Evolutionary conservation across 306 rosid genomes (phyloP), one percentile per base, ranked within the genome.

Genomic region (Quillaja saponaria): DNA sequence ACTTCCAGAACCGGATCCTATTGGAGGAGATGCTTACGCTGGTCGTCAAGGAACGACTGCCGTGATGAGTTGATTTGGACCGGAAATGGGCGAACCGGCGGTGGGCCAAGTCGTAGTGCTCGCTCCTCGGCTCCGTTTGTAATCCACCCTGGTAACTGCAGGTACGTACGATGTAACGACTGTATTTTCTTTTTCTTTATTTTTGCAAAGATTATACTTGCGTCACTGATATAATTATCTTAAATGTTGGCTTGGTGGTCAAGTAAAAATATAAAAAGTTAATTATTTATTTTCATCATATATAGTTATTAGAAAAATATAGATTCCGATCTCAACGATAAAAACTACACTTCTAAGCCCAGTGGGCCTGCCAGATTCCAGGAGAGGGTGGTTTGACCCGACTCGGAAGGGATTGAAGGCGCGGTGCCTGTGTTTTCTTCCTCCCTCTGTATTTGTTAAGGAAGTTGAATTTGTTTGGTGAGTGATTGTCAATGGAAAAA

Each of bases 61-160:
- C 25, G 13, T 10, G 7, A 12, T 3, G 1, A 3, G 35, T 34
- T 34, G 19, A 13, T 12, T 40, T 9, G 10, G 3, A 5, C 10
- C 1, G 13, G 46, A 40, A 14, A 9, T 9, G 46, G 46, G 46
- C 46, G n/a, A 5, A 40, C 10, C 3, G 14, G 18, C 64, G 13
- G n/a, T 19, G 17, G 35, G 64, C 9, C 25, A 8, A n/a, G n/a
- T n/a, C n/a, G n/a, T n/a, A n/a, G n/a, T n/a, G n/a, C n/a, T n/a
- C n/a, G n/a, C n/a, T n/a, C n/a, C n/a, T n/a, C n/a, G n/a, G n/a
- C n/a, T n/a, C 64, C 67, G 11, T 46, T 69, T 15, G 70, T 74
- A n/a, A 65, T 78, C 55, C 74, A 25, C 49, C 83, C 80, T 0
- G 83, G 74, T 17, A 65, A 61, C 63, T 48, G n/a, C n/a, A n/a